A percentile compares a stretch with the other conserved stretches of the same genome.
These are phyloP conservation scores for Fusarium chaquense DNA, from an alignment of 2,329 filamentous ascomycete genomes.

Conservation along the genomic window DNA sequence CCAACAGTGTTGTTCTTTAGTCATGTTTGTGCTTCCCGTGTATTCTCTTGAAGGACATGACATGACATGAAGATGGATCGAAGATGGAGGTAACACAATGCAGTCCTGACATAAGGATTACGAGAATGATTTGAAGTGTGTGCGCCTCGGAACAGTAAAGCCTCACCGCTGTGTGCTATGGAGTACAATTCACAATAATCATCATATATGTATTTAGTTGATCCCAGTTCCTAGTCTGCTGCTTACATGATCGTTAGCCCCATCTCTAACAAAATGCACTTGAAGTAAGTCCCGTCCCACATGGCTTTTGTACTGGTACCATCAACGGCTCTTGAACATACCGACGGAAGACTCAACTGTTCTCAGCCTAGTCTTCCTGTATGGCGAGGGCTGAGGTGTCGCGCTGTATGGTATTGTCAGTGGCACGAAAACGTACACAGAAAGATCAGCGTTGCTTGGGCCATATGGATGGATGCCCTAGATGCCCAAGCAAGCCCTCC, in stretches of 20 bases:
- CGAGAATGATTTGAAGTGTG: conserved; percentile 5
- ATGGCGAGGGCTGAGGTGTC: conserved; percentile 10
- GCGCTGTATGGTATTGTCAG: conserved; percentile 5
- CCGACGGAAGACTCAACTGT: conserved; percentile 8
- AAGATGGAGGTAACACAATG: conserved; percentile 16
- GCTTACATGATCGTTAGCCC: neutral
- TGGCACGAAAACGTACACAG: conserved; percentile 7
- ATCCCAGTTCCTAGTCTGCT: neutral
- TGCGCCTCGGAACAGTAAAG: conserved; percentile 6
- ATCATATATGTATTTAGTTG: conserved; percentile 24
- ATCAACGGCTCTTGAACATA: neutral
- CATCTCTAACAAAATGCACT: conserved; percentile 2
- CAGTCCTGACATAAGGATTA: conserved; percentile 25
- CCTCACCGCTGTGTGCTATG: conserved; percentile 17
- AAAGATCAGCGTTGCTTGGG: conserved; percentile 31
- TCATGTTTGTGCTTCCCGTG: conserved; percentile 6
- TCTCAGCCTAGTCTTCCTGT: conserved; percentile 21
- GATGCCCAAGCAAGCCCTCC: conserved; percentile 17
- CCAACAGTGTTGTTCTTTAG: neutral
- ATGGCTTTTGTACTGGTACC: neutral
- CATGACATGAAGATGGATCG: conserved; percentile 3
- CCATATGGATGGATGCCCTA: conserved; percentile 29
- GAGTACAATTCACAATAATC: conserved; percentile 20
- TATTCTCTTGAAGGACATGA: conserved; percentile 4
- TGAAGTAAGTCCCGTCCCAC: conserved; percentile 17